Evolutionary conservation across 169 alveolate genomes (phyloP).

Genomic region (Eimeria falciformis): DNA sequence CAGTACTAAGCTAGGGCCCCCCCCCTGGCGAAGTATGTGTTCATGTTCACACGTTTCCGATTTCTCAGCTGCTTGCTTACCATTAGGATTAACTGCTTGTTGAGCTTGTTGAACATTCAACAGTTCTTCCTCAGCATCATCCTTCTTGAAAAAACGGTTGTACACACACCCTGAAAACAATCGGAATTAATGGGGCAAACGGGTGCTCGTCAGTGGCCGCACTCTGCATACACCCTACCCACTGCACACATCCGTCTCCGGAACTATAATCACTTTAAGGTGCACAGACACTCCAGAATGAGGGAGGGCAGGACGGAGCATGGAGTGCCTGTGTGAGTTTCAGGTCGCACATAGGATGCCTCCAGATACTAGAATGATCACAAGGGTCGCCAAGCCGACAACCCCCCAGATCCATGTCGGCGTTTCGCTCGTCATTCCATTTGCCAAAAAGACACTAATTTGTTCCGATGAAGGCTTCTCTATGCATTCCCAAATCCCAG

Average conservation of each 20-base stretch:
- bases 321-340: too few species aligned
- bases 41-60: background rate
- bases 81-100: too few species aligned
- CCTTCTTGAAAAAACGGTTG: constrained; percentile 31
- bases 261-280: too few species aligned
- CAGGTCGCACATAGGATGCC: constrained; percentile 39
- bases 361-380: constrained; percentile 41
- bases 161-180: constrained; percentile 54
- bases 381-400: constrained; percentile 46
- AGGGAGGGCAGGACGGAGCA: too few species aligned
- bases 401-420: constrained; percentile 74
- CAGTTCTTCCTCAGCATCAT: constrained; percentile 30
- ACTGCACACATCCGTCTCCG: too few species aligned
- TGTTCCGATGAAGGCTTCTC: constrained; percentile 42
- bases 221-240: too few species aligned
- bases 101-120: background rate
- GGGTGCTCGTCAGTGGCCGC: too few species aligned
- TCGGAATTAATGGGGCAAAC: too few species aligned
- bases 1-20: background rate
- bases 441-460: constrained; percentile 42
- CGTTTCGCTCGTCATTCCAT: constrained; percentile 60
- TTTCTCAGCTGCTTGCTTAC: background rate
- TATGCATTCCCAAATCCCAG: constrained; percentile 55
- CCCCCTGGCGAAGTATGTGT: too few species aligned
- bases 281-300: too few species aligned